Base-by-base conservation (phyloP, 2,329 filamentous ascomycete genomes). In the Calonectria multiphialidica region DNA sequence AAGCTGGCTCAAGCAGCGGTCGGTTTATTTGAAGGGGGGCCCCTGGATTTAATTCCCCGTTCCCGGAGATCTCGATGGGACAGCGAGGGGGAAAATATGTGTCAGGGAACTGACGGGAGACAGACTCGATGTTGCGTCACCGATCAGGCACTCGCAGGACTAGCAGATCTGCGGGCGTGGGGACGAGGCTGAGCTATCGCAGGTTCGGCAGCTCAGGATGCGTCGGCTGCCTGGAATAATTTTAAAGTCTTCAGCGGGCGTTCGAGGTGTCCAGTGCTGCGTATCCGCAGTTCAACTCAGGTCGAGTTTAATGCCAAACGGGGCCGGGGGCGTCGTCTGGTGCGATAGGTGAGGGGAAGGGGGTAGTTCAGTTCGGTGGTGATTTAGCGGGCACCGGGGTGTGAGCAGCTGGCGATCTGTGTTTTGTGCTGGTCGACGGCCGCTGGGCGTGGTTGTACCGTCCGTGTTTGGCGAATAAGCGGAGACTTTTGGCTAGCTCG, bases 121-220 rank as follows among this genome's bases (percentile, higher is more conserved):
- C 57, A 62, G 65, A 63, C 50, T 77, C 70, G 50, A 73, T 25
- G 63, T 75, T 78, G 77, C 68, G 78, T 78, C 77, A 77, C 72
- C 75, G 72, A 75, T 73, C 72, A 77, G 74, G 76, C 66, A 78
- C 76, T 65, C 69, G 72, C 68, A 78, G 53, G 61, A 73, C 55
- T 69, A 71, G 73, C 64, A 75, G 76, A 76, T 78, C 74, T 76
- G 75, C 75, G 70, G 70, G 55, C 77, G 78, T 78, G 78, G 78
- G 68, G 75, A 77, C 72, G 66, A 75, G 73, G 75, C 73, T 73
- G 76, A 75, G 73, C 76, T 74, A 75, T 76, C 57, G 75, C 66
- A 72, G 62, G 65, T 76, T 76, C 70, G 77, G 72, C 53, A 45
- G 70, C 37, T 67, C 59, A 71, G 76, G 72, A 73, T 72, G 76